A percentile compares a stretch with the other conserved stretches of the same genome.
Conservation (phyloP, 2,329 filamentous ascomycete species). For the Tolypocladium ophioglossoides region DNA sequence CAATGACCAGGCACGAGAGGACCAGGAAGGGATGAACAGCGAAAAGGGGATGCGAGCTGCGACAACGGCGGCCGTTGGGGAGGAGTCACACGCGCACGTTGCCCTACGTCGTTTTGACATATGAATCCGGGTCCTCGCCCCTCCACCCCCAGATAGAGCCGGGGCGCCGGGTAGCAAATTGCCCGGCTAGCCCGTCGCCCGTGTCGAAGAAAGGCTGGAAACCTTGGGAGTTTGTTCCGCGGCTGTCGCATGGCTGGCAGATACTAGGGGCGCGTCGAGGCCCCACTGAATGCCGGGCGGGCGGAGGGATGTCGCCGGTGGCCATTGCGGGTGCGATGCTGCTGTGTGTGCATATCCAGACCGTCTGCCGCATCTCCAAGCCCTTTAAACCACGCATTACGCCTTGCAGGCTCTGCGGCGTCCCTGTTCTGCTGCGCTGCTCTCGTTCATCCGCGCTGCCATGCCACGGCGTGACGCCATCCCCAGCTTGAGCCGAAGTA, state of each 20-base stretch:
- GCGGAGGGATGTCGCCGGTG: not conserved
- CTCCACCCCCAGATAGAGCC: not conserved
- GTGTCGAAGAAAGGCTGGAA: no score
- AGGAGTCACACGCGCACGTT: not conserved
- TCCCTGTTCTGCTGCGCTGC: no score
- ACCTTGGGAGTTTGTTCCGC: not conserved
- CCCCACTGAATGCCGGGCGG: not conserved
- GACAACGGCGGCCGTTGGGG: not conserved
- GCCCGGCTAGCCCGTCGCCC: no score
- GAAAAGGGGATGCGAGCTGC: not conserved
- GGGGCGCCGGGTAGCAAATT: not conserved
- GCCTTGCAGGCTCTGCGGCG: no score
- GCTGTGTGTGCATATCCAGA: not conserved
- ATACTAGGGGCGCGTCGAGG: not conserved
- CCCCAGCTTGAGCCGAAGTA: not conserved
- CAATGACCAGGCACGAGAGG: not conserved
- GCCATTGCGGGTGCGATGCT: not conserved
- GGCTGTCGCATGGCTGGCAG: not conserved
- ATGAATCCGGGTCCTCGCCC: constrained; percentile 1
- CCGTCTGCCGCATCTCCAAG: no score
- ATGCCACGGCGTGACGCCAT: no score
- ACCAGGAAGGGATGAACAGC: not conserved
- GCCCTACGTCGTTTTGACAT: constrained; percentile 2
- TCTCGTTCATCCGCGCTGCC: no score
- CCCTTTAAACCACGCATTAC: no score